Conservation (phyloP, 2,329 filamentous ascomycete genomes). For the Fusarium xylarioides region DNA sequence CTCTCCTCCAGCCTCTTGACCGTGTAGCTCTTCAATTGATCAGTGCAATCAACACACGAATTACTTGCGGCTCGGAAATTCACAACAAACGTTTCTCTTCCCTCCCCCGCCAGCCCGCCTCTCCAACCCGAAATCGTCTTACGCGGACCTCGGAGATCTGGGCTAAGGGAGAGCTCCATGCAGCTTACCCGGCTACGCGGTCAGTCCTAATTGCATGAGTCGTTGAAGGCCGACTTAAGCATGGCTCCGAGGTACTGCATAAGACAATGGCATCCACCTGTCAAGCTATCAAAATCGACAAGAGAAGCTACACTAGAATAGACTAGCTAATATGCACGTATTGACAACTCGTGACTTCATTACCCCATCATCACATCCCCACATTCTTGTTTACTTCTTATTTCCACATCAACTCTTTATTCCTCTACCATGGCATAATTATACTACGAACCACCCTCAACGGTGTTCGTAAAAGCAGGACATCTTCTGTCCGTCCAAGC, state of each 20-base stretch:
- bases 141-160: slow-evolving; percentile 6
- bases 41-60: neutral
- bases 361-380: slow-evolving; percentile 20
- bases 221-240: neutral
- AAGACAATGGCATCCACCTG: neutral
- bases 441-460: neutral
- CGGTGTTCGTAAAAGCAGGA: neutral
- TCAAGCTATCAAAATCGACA: neutral
- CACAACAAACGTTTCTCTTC: neutral
- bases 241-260: neutral
- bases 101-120: neutral
- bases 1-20: neutral
- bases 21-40: neutral
- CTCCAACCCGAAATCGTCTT: slow-evolving; percentile 14
- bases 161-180: slow-evolving; percentile 6
- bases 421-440: neutral
- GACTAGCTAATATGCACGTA: slow-evolving; percentile 3
- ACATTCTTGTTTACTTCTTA: slow-evolving; percentile 10
- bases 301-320: neutral
- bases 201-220: neutral
- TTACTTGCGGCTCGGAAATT: neutral
- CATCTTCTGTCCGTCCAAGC: neutral
- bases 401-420: neutral
- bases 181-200: slow-evolving; percentile 13
- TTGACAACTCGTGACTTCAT: slow-evolving; percentile 29